Percentiles rank a stretch among this genome's conserved stretches.
phyloP scores from a whole-genome alignment of 1,284 basidiomycete species.

The Apiotrichum porosum region DNA sequence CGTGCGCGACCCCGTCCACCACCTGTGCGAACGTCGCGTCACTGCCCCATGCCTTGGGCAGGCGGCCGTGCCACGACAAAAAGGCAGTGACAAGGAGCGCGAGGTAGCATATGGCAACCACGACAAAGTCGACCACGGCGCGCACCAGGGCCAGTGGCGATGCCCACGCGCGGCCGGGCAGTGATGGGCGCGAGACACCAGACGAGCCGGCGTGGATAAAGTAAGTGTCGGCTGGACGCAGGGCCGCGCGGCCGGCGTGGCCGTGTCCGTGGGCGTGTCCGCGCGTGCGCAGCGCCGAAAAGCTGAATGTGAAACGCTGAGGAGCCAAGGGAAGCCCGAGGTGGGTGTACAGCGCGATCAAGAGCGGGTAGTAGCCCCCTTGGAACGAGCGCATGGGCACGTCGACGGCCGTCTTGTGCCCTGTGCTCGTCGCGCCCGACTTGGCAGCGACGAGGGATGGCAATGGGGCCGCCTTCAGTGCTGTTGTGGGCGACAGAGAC shows the following conservation, averaged over 20 bases:
- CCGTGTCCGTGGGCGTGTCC: not conserved
- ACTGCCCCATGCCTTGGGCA: slow-evolving; percentile 13
- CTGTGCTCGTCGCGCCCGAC: not conserved
- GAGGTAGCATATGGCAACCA: slow-evolving; percentile 55
- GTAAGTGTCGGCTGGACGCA: slow-evolving; percentile 49
- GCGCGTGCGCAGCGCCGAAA: slow-evolving; percentile 51
- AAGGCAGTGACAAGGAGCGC: slow-evolving; percentile 56
- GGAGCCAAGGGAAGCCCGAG: slow-evolving; percentile 49
- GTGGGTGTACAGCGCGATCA: slow-evolving; percentile 62
- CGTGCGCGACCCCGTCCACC: slow-evolving; percentile 15
- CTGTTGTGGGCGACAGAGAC: slow-evolving; percentile 48
- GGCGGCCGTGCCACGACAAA: slow-evolving; percentile 49
- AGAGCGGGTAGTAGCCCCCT: slow-evolving; percentile 66
- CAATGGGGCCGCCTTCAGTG: slow-evolving; percentile 50
- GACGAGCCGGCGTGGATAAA: slow-evolving; percentile 64
- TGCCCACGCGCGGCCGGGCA: slow-evolving; percentile 26
- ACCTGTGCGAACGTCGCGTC: slow-evolving; percentile 32
- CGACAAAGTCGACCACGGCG: slow-evolving; percentile 47
- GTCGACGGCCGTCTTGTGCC: slow-evolving; percentile 56
- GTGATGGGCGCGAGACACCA: slow-evolving; percentile 53
- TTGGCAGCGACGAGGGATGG: not conserved
- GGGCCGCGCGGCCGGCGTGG: not conserved
- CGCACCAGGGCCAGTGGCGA: slow-evolving; percentile 38
- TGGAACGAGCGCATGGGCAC: slow-evolving; percentile 76
- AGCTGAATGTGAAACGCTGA: slow-evolving; percentile 64